Base-by-base conservation (phyloP, 176 grass and related monocot species). In the Ananas comosus region DNA sequence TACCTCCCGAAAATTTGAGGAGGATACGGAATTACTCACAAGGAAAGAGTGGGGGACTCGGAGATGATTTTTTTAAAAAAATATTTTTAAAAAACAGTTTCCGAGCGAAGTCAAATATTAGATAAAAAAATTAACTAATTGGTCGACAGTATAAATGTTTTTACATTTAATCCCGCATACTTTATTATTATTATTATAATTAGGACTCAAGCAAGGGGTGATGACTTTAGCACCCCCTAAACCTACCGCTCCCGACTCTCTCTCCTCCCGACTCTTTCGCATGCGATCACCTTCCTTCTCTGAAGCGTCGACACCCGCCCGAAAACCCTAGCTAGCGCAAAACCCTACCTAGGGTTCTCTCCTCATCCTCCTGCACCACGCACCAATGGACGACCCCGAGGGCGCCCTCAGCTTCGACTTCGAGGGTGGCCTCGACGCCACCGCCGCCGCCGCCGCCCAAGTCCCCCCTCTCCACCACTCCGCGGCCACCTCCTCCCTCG, bases 391-490 rank as follows among this genome's bases (percentile, higher is more conserved):
- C 1, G 89, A 93, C 59, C 71, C 89, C 58, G 93, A 97, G 17
- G 91, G 79, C 74, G 78, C 77, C 65, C 83, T 83, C n/a, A 87
- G 84, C 61, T 86, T 96, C 68, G 92, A 96, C 83, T 42, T 42
- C 66, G 92, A 96, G 23, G 91, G 78, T 72, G 77, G 78, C 64
- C 33, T 42, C 33, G 17, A 25, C 25, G 64, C 49, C 50, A 50
- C 50, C 51, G 61, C 64, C 3, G 5, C 69, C 3, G 5, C 69
- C 13, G 52, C 16, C 42, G 70, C 68, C 47, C 59, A 70, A 3
- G 21, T 68, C 14, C 73, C 67, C 7, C 0, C 64, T 8, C 7
- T 61, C 16, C 56, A 61, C 56, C 56, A 16, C 56, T 61, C 56
- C 27, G 65, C 64, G 29, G 51, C 33, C 3, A 10, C 74, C 9